Conservation (phyloP, 2,329 filamentous ascomycete species). For the Aureobasidium sp. region DNA sequence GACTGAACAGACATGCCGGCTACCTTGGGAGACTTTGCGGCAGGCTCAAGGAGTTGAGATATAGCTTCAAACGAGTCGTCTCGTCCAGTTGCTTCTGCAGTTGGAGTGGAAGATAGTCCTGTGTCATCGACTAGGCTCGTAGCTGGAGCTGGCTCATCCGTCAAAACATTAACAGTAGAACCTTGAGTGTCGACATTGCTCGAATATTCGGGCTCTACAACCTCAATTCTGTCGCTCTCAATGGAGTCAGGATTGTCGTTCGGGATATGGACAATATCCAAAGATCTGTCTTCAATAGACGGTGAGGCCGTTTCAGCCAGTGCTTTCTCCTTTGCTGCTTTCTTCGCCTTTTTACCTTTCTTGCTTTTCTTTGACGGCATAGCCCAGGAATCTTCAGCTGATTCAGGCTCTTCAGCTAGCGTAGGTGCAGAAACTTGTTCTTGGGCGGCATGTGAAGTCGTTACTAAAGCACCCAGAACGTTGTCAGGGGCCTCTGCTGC, state of each 20-base stretch:
- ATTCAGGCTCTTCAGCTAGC: neutral
- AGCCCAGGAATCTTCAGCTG: neutral
- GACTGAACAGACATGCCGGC: neutral
- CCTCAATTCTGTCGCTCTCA: neutral
- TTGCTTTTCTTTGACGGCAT: constrained; percentile 11
- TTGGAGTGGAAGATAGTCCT: neutral
- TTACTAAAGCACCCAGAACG: neutral
- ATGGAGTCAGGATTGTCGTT: neutral
- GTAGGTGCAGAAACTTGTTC: neutral
- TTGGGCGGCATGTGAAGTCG: neutral
- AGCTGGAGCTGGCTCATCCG: neutral
- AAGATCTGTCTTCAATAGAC: neutral
- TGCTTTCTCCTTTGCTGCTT: neutral
- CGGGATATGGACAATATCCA: neutral
- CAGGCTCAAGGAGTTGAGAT: neutral
- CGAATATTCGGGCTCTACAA: neutral
- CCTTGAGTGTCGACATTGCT: neutral
- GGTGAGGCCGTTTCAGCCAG: neutral
- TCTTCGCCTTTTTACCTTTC: constrained; percentile 22
- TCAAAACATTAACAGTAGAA: neutral
- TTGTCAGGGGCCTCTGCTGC: neutral
- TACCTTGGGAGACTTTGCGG: neutral
- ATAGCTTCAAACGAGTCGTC: neutral
- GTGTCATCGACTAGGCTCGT: neutral
- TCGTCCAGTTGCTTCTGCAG: neutral